phyloP scores from a whole-genome alignment of 192 early-diverging fungal species.

The Rhizoclosmatium globosum region DNA sequence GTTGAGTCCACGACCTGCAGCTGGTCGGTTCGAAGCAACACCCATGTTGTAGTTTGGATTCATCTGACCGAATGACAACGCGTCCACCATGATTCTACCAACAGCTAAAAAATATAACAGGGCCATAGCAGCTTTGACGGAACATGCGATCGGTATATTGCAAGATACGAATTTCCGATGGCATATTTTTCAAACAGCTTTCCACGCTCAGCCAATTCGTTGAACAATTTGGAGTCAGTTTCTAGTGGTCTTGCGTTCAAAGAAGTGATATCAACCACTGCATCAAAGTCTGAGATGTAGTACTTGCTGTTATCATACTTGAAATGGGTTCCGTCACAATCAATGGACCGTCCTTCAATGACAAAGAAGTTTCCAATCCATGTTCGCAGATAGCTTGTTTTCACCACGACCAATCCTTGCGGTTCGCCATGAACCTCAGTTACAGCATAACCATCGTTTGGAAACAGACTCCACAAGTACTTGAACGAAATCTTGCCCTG shows the following conservation, averaged over 20 bases:
- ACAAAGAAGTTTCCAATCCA: conserved; percentile 8
- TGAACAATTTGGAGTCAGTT: not conserved
- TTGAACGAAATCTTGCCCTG: conserved; percentile 17
- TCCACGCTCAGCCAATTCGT: conserved; percentile 5
- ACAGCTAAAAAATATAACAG: not conserved
- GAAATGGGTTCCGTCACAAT: conserved; percentile 24
- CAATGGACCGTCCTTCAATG: conserved; percentile 5
- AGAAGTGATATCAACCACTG: not conserved
- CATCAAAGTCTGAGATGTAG: conserved; percentile 6
- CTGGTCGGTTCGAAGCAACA: not conserved
- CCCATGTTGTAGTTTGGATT: conserved; percentile 20
- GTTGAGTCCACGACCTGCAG: not conserved
- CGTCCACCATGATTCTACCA: conserved; percentile 17
- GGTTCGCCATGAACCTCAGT: not conserved
- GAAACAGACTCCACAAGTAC: conserved; percentile 15
- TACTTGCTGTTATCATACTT: conserved; percentile 4
- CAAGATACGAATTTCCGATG: conserved; percentile 13
- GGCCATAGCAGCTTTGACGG: conserved; percentile 6
- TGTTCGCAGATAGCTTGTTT: not conserved
- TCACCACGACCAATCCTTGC: conserved; percentile 9
- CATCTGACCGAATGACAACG: not conserved
- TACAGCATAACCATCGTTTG: not conserved
- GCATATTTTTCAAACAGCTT: conserved; percentile 19
- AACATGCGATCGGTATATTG: conserved; percentile 7
- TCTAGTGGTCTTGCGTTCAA: not conserved